phyloP scores from a whole-genome alignment of 768 basidiomycete species.

The Suillus bovinus region DNA sequence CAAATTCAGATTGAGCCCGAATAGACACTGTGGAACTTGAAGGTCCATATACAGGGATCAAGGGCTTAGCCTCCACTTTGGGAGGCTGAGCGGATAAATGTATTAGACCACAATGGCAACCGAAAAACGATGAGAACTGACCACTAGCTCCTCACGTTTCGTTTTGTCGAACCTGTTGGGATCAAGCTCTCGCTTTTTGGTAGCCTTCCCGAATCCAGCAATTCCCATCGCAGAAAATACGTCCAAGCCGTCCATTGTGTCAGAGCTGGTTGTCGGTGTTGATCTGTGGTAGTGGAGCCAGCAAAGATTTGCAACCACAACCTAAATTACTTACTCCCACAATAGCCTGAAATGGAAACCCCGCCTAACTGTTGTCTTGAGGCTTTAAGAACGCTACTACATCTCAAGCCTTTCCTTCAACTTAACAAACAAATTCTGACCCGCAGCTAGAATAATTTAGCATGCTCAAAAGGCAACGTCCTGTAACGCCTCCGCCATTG shows the following conservation, averaged over 20 bases:
- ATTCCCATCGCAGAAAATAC: constrained; percentile 84
- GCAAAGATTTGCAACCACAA: constrained; percentile 3
- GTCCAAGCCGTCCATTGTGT: constrained; percentile 59
- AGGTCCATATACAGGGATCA: constrained; percentile 17
- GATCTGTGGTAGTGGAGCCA: constrained; percentile 1
- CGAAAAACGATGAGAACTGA: constrained; percentile 18
- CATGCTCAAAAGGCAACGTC: constrained; percentile 60
- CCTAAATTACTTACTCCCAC: constrained; percentile 1
- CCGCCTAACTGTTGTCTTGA: neutral
- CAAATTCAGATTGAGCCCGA: constrained; percentile 22
- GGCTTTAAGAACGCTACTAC: constrained; percentile 1
- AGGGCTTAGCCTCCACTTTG: constrained; percentile 3
- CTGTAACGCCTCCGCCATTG: constrained; percentile 43
- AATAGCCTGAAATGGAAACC: constrained; percentile 13
- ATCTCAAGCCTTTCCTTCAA: constrained; percentile 2
- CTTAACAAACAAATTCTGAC: neutral
- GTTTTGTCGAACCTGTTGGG: constrained; percentile 79
- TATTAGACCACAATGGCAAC: constrained; percentile 20
- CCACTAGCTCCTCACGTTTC: constrained; percentile 50
- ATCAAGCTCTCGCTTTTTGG: constrained; percentile 66
- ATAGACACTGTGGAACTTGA: constrained; percentile 13
- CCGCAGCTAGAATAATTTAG: neutral
- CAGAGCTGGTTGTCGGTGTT: constrained; percentile 9
- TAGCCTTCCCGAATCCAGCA: constrained; percentile 76
- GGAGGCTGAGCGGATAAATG: neutral